Conservation (phyloP, 148 eudicot species). For the Cornus kousa region DNA sequence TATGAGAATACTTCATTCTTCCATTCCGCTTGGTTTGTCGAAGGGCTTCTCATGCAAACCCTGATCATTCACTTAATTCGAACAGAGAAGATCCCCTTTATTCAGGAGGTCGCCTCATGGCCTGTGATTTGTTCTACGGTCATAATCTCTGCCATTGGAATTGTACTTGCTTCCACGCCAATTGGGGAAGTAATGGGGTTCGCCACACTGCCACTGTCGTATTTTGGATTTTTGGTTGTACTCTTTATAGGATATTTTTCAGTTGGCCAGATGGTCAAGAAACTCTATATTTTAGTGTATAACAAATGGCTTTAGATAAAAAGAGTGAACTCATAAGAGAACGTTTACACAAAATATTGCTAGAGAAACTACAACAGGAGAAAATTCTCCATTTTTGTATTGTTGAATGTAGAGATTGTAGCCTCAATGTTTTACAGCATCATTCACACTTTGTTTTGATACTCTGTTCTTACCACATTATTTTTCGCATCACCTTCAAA, state of each 20-base stretch:
- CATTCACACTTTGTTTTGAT: neutral
- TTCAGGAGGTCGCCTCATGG: conserved; percentile 56
- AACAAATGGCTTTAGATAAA: conserved; percentile 43
- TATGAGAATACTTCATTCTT: conserved; percentile 16
- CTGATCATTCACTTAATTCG: conserved; percentile 46
- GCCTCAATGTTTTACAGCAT: neutral
- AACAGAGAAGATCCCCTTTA: conserved; percentile 45
- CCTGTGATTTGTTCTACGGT: conserved; percentile 44
- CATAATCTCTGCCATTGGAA: conserved; percentile 32
- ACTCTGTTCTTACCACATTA: neutral
- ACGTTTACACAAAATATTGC: neutral
- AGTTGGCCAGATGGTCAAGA: conserved; percentile 44
- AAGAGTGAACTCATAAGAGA: conserved; percentile 1
- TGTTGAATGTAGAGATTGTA: conserved; percentile 6
- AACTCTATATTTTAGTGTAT: conserved; percentile 37
- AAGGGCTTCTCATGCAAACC: conserved; percentile 56
- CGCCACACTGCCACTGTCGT: conserved; percentile 29
- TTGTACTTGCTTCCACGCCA: conserved; percentile 27
- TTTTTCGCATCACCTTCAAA: neutral
- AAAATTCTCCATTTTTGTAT: conserved; percentile 3
- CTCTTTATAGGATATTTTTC: conserved; percentile 42
- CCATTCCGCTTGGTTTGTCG: conserved; percentile 40
- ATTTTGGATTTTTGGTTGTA: conserved; percentile 39
- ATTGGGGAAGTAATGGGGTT: conserved; percentile 38
- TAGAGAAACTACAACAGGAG: neutral